Percentiles rank a stretch among this genome's conserved stretches.
Evolutionary conservation across 345 rosid species (phyloP).

Genomic region (Erodium maritimum): DNA sequence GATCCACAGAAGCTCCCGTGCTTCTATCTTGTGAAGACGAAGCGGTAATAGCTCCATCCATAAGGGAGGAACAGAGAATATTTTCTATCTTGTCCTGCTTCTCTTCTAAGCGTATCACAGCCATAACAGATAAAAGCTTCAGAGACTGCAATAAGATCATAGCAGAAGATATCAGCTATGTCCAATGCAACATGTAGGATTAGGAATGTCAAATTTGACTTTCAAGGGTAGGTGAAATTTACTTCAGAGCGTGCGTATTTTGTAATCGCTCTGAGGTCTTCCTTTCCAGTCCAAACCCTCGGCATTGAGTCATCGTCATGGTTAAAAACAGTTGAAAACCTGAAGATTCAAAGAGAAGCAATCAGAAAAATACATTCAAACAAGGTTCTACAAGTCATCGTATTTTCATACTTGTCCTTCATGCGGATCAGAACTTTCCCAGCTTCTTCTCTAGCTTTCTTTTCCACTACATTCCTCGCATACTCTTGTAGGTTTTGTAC

Average conservation of each 20-base stretch:
- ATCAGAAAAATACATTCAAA: conserved; percentile 6
- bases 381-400: conserved; percentile 5
- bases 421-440: conserved; percentile 56
- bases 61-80: conserved; percentile 35
- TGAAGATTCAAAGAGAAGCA: conserved; percentile 10
- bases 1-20: conserved; percentile 34
- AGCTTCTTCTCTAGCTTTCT: conserved; percentile 71
- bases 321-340: conserved; percentile 70
- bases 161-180: conserved; percentile 7
- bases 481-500: conserved; percentile 35
- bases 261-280: conserved; percentile 79
- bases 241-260: conserved; percentile 71
- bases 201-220: conserved; percentile 6
- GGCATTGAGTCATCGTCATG: conserved; percentile 92
- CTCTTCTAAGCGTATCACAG: conserved; percentile 58
- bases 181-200: background rate
- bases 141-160: conserved; percentile 33
- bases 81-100: conserved; percentile 54
- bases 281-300: conserved; percentile 87
- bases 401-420: conserved; percentile 45
- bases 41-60: conserved; percentile 26
- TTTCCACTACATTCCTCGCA: conserved; percentile 66
- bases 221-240: background rate
- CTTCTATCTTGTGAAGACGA: conserved; percentile 24
- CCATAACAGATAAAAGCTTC: conserved; percentile 72